Base-by-base conservation (phyloP, 108 stramenopile species). In the Bacterosira constricta region DNA sequence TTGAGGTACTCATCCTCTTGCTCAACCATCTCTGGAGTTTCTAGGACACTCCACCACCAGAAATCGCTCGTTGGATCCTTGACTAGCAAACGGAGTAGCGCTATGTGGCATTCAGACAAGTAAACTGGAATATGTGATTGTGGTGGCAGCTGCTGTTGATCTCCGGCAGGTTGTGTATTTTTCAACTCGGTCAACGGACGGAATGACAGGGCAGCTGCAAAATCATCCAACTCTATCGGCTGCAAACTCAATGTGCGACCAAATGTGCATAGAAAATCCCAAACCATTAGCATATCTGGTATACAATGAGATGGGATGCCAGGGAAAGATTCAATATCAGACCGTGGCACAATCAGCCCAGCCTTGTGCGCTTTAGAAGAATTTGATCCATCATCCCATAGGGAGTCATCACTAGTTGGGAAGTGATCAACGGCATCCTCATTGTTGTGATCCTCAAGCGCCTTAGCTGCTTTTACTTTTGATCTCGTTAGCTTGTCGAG, bases 31-130 rank as follows among this genome's bases (percentile, higher is more conserved):
- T 88, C 88, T 39, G 83, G 83, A 10, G 93, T 89, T 69, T 94
- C 90, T 12, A 94, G 81, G 46, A 86, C 87, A 56, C 88, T 86
- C 90, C 90, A 94, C 93, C 93, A 94, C 93, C 93, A 94, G 6
- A 84, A 77, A 52, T 94, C 93, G 79, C 90, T 92, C 15, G 86
- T 75, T 17, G 41, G 66, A 69, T 94, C 93, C 32, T 67, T 63
- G 5, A 94, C 53, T 15, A 94, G 47, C 13, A 94, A 74, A 52
- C 88, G 88, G 26, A 94, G 66, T 12, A 94, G 47, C 21, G 80
- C 89, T 4, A 94, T 65, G 61, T 94, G 93, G n/a, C 83, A 83
- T 61, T 94, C 93, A 7, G 88, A 90, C 15, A 94, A 67, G 62
- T 89, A 94, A 3, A 94, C 86, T 7, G 93, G 93, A 51, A 72